phyloP scores from a whole-genome alignment of 805 yeast species.

The Ogataea glucozyma region DNA sequence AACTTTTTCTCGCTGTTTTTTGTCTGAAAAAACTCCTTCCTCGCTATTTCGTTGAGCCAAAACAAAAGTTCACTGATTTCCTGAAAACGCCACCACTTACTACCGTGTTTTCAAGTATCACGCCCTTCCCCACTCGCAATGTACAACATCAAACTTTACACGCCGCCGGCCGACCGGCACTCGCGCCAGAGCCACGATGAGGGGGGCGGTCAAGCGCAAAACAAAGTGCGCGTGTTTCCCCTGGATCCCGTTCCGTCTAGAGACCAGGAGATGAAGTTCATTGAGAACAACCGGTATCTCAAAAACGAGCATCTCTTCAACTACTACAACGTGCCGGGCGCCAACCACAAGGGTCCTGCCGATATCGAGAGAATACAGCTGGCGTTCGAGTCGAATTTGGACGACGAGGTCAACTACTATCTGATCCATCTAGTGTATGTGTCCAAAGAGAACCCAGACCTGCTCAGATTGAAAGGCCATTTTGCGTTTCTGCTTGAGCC shows the following conservation, averaged over 20 bases:
- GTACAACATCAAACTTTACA: conserved; percentile 18
- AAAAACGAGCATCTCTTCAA: conserved; percentile 34
- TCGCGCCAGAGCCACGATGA: conserved; percentile 9
- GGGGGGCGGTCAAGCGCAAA: conserved; percentile 5
- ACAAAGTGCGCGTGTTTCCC: conserved; percentile 29
- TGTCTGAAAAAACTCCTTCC: too few relatives aligned
- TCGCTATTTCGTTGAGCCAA: too few relatives aligned
- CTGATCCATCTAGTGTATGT: conserved; percentile 52
- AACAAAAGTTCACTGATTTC: too few relatives aligned
- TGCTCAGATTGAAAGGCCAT: conserved; percentile 42
- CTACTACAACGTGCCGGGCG: conserved; percentile 36
- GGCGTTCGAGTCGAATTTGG: conserved; percentile 66
- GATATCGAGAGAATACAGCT: conserved; percentile 65
- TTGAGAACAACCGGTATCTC: conserved; percentile 32
- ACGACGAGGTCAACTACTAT: conserved; percentile 72
- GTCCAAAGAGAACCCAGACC: conserved; percentile 41
- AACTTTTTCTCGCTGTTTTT: too few relatives aligned
- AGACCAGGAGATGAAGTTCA: conserved; percentile 36
- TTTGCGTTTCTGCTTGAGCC: conserved; percentile 43
- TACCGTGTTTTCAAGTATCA: background rate
- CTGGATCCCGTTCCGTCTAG: conserved; percentile 34
- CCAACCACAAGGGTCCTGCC: conserved; percentile 55
- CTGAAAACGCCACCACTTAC: background rate
- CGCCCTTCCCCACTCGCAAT: conserved; percentile 6
- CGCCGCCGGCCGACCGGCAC: conserved; percentile 16